Percentiles rank a stretch among this genome's conserved stretches.
These are phyloP conservation scores for Haematococcus sp. DNA, from an alignment of 139 green algal genomes.

Conservation along the genomic window DNA sequence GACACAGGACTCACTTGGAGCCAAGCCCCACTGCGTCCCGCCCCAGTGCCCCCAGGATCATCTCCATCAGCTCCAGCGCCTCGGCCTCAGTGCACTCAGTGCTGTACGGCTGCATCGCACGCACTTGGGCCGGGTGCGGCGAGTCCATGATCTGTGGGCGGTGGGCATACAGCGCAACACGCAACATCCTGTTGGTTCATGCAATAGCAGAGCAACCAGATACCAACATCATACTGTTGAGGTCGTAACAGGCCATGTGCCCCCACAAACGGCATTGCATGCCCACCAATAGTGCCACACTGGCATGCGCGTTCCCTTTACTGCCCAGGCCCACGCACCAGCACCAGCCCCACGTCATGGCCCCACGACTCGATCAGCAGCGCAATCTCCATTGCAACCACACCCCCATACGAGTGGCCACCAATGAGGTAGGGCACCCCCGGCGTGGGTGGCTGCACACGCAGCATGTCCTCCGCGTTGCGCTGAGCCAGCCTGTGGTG, in stretches of 20 bases:
- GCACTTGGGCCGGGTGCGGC: slow-evolving; percentile 59
- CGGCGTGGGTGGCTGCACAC: slow-evolving; percentile 65
- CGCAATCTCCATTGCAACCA: slow-evolving; percentile 79
- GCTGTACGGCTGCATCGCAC: slow-evolving; percentile 50
- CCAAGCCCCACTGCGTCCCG: slow-evolving; percentile 78
- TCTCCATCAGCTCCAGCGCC: slow-evolving; percentile 87
- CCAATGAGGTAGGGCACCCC: slow-evolving; percentile 75
- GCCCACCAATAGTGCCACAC: background rate
- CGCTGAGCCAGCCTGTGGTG: slow-evolving; percentile 49
- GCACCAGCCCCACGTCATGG: slow-evolving; percentile 72
- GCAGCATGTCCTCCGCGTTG: slow-evolving; percentile 79
- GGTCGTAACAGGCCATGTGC: background rate
- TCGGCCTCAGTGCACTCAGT: slow-evolving; percentile 65
- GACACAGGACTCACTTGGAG: slow-evolving; percentile 37
- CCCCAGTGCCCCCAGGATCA: slow-evolving; percentile 86
- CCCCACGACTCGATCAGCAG: slow-evolving; percentile 80
- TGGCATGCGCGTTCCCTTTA: too few relatives aligned
- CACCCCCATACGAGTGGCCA: slow-evolving; percentile 84
- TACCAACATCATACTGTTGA: too few relatives aligned
- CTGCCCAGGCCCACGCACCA: too few relatives aligned
- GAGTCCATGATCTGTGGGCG: slow-evolving; percentile 75
- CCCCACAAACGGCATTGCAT: background rate
- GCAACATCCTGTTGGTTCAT: too few relatives aligned
- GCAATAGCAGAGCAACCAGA: background rate
- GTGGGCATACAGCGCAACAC: too few relatives aligned